Evolutionary conservation across 768 basidiomycete genomes (phyloP).

Genomic region (Podaxis carcinomalis): DNA sequence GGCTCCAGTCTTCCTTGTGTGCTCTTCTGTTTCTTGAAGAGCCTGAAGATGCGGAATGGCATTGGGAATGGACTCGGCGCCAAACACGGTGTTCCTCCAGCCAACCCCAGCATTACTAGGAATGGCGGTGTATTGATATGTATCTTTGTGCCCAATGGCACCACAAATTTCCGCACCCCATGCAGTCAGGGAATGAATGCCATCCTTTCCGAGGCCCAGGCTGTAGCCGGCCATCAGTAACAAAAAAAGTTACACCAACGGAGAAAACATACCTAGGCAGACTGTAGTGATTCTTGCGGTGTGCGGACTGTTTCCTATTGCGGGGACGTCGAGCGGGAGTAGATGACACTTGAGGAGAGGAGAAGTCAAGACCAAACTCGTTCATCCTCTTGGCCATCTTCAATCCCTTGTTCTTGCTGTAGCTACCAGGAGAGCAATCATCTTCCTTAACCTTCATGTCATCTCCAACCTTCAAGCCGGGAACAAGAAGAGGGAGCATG

Average conservation of each 20-base stretch:
- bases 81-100: conserved; percentile 45
- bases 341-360: conserved; percentile 55
- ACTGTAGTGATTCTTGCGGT: conserved; percentile 63
- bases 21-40: conserved; percentile 39
- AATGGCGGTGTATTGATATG: conserved; percentile 26
- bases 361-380: conserved; percentile 48
- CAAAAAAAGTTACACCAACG: not conserved
- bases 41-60: conserved; percentile 28
- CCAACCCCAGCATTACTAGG: conserved; percentile 37
- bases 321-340: conserved; percentile 46
- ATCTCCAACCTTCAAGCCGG: conserved; percentile 55
- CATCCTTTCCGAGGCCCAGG: conserved; percentile 59
- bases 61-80: conserved; percentile 35
- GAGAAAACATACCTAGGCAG: conserved; percentile 51
- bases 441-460: conserved; percentile 51
- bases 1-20: conserved; percentile 10
- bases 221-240: conserved; percentile 28
- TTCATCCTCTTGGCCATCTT: conserved; percentile 29
- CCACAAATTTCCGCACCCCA: conserved; percentile 54
- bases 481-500: conserved; percentile 62
- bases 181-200: conserved; percentile 41
- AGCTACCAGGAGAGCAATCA: conserved; percentile 37
- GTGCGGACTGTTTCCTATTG: conserved; percentile 42
- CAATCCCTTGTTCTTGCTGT: conserved; percentile 37
- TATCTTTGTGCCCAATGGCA: conserved; percentile 40